These are phyloP conservation scores for Pleurotus pulmonarius DNA, from an alignment of 768 basidiomycete genomes.

Conservation along the genomic window DNA sequence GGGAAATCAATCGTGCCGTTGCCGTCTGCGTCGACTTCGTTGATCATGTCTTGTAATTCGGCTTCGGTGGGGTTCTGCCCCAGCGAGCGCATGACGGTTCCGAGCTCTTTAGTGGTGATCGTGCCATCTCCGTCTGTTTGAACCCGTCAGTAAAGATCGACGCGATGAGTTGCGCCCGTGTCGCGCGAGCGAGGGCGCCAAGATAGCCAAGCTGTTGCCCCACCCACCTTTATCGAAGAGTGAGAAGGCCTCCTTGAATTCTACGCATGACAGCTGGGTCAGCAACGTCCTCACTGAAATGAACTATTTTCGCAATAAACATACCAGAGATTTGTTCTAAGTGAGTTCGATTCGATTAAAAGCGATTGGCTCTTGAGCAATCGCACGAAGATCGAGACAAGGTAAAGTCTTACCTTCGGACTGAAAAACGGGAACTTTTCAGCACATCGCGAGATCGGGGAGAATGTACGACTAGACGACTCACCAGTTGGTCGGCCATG, in stretches of 20 bases:
- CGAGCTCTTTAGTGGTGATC: slow-evolving; percentile 87
- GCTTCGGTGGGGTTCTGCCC: slow-evolving; percentile 93
- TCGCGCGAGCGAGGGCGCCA: not conserved
- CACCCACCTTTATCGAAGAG: slow-evolving; percentile 90
- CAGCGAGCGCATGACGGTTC: slow-evolving; percentile 90
- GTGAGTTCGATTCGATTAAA: slow-evolving; percentile 2
- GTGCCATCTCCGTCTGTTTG: slow-evolving; percentile 84
- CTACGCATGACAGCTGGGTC: slow-evolving; percentile 31
- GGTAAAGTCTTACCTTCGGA: slow-evolving; percentile 47
- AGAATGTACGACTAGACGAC: slow-evolving; percentile 17
- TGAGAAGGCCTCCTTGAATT: slow-evolving; percentile 99
- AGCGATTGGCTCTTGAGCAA: slow-evolving; percentile 1
- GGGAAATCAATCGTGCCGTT: slow-evolving; percentile 86
- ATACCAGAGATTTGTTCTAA: slow-evolving; percentile 88
- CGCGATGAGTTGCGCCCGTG: not conserved
- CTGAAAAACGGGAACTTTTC: slow-evolving; percentile 23
- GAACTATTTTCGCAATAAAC: slow-evolving; percentile 17
- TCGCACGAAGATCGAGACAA: not conserved
- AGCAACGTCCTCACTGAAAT: not conserved
- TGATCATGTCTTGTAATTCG: slow-evolving; percentile 93
- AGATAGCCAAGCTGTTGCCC: slow-evolving; percentile 8
- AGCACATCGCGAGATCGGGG: no score
- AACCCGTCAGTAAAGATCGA: not conserved
- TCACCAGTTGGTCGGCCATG: slow-evolving; percentile 60
- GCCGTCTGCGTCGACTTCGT: slow-evolving; percentile 80